Percentiles rank a stretch among this genome's conserved stretches.
Conservation (phyloP, 2,329 filamentous ascomycete species). For the Fusarium dlaminii region DNA sequence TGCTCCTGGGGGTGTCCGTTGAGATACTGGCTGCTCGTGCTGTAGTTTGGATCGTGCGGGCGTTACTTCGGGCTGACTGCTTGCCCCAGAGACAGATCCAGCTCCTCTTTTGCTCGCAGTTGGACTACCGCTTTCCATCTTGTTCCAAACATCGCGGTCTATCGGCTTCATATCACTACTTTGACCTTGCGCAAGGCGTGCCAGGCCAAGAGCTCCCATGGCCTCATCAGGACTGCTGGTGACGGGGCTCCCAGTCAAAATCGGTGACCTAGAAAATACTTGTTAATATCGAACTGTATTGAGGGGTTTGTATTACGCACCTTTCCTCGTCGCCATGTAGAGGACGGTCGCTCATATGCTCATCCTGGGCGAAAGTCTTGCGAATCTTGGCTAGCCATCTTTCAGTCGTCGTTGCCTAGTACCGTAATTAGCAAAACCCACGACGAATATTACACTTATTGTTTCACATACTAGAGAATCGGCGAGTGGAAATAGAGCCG, state of each 20-base stretch:
- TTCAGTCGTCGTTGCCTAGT: conserved; percentile 50
- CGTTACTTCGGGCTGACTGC: conserved; percentile 30
- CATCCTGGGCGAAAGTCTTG: conserved; percentile 42
- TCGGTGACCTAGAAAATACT: conserved; percentile 19
- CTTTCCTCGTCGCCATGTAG: conserved; percentile 30
- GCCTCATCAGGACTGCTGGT: conserved; percentile 35
- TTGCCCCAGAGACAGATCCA: conserved; percentile 21
- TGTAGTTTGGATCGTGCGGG: conserved; percentile 48
- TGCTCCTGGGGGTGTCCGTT: conserved; percentile 35
- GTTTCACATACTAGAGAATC: conserved; percentile 49
- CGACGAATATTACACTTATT: too few species aligned
- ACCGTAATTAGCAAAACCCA: not conserved
- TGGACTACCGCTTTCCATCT: conserved; percentile 26
- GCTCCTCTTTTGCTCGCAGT: conserved; percentile 21
- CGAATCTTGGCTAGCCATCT: conserved; percentile 52
- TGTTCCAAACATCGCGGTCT: conserved; percentile 20
- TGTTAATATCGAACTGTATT: conserved; percentile 1
- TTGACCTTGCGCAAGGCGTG: conserved; percentile 37
- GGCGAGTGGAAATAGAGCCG: conserved; percentile 51
- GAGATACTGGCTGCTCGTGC: conserved; percentile 49
- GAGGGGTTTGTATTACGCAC: not conserved
- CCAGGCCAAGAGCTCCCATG: conserved; percentile 35
- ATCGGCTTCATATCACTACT: conserved; percentile 30
- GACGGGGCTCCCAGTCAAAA: conserved; percentile 28
- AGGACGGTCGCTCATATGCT: conserved; percentile 41